phyloP scores from a whole-genome alignment of 129 eudicot genomes.

The Artemisia argyi region DNA sequence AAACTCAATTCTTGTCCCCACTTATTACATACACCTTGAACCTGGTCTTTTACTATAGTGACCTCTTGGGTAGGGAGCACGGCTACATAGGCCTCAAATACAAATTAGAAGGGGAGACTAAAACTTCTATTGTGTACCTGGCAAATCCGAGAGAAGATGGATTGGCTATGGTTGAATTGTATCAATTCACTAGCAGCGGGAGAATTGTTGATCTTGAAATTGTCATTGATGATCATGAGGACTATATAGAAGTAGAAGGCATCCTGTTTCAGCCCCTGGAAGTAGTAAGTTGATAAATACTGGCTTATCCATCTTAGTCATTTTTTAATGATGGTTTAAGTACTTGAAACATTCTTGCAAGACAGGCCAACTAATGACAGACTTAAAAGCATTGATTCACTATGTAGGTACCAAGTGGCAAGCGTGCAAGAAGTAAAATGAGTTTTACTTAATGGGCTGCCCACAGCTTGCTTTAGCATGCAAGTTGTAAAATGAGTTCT shows the following conservation, averaged over 20 bases:
- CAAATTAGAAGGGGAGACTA: background rate
- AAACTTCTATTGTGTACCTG: too few species aligned
- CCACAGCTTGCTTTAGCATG: too few species aligned
- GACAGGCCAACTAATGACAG: too few species aligned
- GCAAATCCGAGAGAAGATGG: background rate
- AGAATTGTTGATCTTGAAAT: constrained; percentile 3
- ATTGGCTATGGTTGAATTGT: background rate
- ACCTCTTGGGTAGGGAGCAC: too few species aligned
- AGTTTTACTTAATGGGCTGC: too few species aligned
- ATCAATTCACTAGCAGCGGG: background rate
- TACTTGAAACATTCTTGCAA: too few species aligned
- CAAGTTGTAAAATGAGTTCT: too few species aligned
- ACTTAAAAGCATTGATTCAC: too few species aligned
- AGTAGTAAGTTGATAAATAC: constrained; percentile 2
- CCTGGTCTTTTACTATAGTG: constrained; percentile 16
- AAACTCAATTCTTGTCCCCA: constrained; percentile 8
- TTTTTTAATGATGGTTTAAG: background rate
- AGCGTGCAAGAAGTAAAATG: too few species aligned
- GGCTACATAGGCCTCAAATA: background rate
- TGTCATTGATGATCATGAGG: background rate
- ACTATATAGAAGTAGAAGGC: background rate
- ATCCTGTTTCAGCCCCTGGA: constrained; percentile 8
- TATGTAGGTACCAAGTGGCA: too few species aligned
- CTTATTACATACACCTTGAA: constrained; percentile 6
- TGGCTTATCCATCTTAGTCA: background rate